Base-by-base conservation (phyloP, 1,284 basidiomycete species). In the Apiotrichum porosum region DNA sequence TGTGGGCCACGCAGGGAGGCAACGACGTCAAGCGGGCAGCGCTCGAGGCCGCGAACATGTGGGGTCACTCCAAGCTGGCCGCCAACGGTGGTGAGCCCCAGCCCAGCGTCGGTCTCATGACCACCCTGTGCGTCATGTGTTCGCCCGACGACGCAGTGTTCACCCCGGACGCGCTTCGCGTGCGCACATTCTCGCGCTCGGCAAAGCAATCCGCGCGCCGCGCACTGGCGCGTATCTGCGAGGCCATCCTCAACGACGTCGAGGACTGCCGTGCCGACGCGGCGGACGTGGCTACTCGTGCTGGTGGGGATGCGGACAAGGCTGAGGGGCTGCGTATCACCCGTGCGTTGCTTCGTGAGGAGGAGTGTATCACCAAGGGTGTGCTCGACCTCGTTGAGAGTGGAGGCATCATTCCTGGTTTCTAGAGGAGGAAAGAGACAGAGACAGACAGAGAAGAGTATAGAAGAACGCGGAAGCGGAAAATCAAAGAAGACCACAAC, bases 401-500 rank as follows among this genome's bases (percentile, higher is more conserved):
- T 9, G 46, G 48, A 13, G 49, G 38, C 24, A 13, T 35, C 3
- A 54, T 54, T 36, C 48, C 48, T 9, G 45, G 52, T 1, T 54
- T 54, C 32, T 54, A 47, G 32, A n/a, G n/a, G 37, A 44, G 48
- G 37, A 38, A 30, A 35, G n/a, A n/a, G n/a, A n/a, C n/a, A 36
- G 23, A 14, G 15, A 9, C 26, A 67, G 34, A 31, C 13, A 31
- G 30, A 31, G 70, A 75, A 57, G 75, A 74, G 19, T 52, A 61
- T 6, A 47, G n/a, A n/a, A n/a, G n/a, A n/a, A n/a, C n/a, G 75
- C 9, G 76, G 77, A 15, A 72, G 8, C 1, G 21, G 6, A 9
- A 18, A 42, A 23, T 21, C 18, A 30, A n/a, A 71, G 68, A 79
- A 84, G 69, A 77, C n/a, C n/a, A n/a, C n/a, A n/a, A n/a, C n/a